Evolutionary conservation across 768 basidiomycete genomes (phyloP), one percentile per base, ranked within the genome.

Genomic region (Lactarius psammicola): DNA sequence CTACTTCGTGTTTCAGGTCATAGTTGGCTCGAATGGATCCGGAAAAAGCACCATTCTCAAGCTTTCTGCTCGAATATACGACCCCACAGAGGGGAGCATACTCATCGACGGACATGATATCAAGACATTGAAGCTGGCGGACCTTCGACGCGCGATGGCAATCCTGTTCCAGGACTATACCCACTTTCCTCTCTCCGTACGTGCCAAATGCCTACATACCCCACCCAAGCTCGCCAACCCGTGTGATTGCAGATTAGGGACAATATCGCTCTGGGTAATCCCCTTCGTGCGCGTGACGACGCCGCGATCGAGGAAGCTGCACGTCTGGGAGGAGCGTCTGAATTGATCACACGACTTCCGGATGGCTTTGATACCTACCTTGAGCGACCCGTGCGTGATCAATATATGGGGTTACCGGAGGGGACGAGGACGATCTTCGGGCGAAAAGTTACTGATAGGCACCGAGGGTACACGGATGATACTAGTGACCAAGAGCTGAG

Each of bases 161-260:
- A 87, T 87, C n/a, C 80, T 93, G 33, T 92, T 92, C 76, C 90
- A 93, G 71, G 91, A 93, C 73, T 92, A 89, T 70, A 90, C 88
- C 0, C 80, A 85, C 69, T 92, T 92, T 70, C 90, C 90, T 0
- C 78, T 93, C 55, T 87, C 90, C 23, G 89, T 89, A 66, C 56
- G 88, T 55, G 36, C 26, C 49, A n/a, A n/a, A 51, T 26, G 23
- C 2, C 23, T 26, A 51, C 51, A 20, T 58, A 11, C 28, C n/a
- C 3, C 38, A 23, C 8, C 44, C n/a, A 23, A 38, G 34, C 34
- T 56, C 17, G 13, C 28, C 7, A 23, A 44, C 34, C 28, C 38
- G 15, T 34, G 33, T 18, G 31, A 18, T 2, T 42, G 2, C 71
- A 92, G 90, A 86, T 93, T 56, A 81, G 78, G 70, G 90, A 92